A percentile compares a stretch with the other conserved stretches of the same genome.
These are phyloP conservation scores for Physcomitrellopsis africana DNA, from an alignment of 225 moss, liverwort and hornwort species.

Conservation along the genomic window DNA sequence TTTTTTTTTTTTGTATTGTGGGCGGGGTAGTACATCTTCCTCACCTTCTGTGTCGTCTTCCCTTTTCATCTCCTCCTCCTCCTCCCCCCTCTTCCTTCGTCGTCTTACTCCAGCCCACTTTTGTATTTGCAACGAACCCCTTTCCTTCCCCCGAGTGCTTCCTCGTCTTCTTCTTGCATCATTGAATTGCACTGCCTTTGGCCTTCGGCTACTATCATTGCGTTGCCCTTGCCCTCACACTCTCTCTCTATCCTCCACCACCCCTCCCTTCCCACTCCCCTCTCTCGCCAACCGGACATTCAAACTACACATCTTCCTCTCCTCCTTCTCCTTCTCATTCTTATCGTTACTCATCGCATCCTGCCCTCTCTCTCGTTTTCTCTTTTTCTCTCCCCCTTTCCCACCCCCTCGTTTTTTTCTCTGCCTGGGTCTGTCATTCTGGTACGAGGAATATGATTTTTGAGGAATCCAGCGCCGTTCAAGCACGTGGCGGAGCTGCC, in stretches of 20 bases:
- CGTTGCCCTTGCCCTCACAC: not conserved
- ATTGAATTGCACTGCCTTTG: no score
- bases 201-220: not conserved
- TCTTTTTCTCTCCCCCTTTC: no score
- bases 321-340: no score
- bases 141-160: not conserved
- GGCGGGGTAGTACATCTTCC: no score
- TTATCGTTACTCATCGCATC: no score
- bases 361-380: no score
- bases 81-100: not conserved
- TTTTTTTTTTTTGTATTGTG: no score
- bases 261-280: no score
- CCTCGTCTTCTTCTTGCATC: not conserved
- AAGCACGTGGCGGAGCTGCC: not conserved
- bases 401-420: not conserved
- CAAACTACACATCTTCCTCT: no score
- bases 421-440: not conserved
- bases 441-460: slow-evolving; percentile 9
- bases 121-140: not conserved
- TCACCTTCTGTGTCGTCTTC: no score
- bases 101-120: not conserved
- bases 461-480: slow-evolving; percentile 7
- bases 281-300: no score
- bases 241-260: not conserved
- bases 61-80: not conserved